Conservation (phyloP, 208 protist genomes). For the Trypanosomatidae sp. region DNA sequence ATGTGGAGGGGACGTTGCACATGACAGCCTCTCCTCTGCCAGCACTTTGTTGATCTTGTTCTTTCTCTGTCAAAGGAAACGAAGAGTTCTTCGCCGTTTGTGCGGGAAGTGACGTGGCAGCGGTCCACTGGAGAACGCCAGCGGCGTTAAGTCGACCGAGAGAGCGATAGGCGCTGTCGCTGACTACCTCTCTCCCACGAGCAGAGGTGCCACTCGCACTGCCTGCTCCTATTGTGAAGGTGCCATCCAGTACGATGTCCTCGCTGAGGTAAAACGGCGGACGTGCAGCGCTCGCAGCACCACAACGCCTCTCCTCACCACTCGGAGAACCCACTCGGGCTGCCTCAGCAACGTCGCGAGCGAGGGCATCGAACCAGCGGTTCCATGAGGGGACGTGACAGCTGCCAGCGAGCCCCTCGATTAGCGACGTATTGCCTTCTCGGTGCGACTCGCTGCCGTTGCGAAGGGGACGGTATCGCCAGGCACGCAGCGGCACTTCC, state of each 20-base stretch:
- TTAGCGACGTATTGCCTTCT: background rate
- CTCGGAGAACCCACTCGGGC: too few species aligned
- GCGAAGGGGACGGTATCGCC: background rate
- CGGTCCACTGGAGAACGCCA: constrained; percentile 20
- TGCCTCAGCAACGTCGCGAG: too few species aligned
- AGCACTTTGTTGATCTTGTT: background rate
- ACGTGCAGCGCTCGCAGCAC: too few species aligned
- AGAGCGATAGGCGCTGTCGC: constrained; percentile 6
- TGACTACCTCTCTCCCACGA: too few species aligned
- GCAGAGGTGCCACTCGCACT: too few species aligned
- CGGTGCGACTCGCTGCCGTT: background rate
- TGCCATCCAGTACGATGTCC: constrained; percentile 14
- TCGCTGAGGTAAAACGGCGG: constrained; percentile 25
- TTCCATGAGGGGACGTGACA: constrained; percentile 58
- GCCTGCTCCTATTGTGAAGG: too few species aligned
- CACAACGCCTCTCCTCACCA: background rate
- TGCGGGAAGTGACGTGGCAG: background rate
- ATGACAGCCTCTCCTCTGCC: constrained; percentile 12
- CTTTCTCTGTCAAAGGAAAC: too few species aligned
- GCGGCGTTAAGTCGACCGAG: constrained; percentile 23
- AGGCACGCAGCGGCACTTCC: too few species aligned
- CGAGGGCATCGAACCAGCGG: constrained; percentile 24
- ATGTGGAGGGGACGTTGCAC: constrained; percentile 14
- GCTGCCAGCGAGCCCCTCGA: constrained; percentile 27
- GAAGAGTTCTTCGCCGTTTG: background rate